Evolutionary conservation across 2,329 filamentous ascomycete species (phyloP).

Genomic region (Monascus ruber): DNA sequence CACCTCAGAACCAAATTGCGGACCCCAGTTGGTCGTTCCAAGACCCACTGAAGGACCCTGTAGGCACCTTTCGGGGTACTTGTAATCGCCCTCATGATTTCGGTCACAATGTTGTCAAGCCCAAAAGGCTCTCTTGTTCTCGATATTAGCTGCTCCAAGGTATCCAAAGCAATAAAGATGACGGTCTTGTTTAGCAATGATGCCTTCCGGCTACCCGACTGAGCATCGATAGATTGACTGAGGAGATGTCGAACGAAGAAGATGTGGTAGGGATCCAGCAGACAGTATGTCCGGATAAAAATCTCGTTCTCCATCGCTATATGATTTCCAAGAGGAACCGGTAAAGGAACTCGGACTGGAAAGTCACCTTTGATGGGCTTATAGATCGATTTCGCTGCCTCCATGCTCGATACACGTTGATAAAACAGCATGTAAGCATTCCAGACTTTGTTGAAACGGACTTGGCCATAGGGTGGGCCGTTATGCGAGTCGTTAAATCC

Average conservation of each 20-base stretch:
- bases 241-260: conserved; percentile 56
- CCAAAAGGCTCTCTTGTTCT: conserved; percentile 58
- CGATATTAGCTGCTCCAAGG: conserved; percentile 65
- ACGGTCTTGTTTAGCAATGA: conserved; percentile 34
- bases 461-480: conserved; percentile 34
- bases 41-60: conserved; percentile 52
- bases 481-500: conserved; percentile 48
- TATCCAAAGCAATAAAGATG: conserved; percentile 38
- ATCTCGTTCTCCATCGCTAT: conserved; percentile 63
- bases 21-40: conserved; percentile 44
- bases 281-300: conserved; percentile 63
- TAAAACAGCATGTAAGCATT: conserved; percentile 99
- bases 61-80: conserved; percentile 46
- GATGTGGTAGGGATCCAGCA: conserved; percentile 63
- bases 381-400: conserved; percentile 41
- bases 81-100: conserved; percentile 41
- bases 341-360: conserved; percentile 38
- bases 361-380: conserved; percentile 35
- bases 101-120: conserved; percentile 44
- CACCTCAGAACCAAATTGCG: conserved; percentile 55
- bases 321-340: conserved; percentile 36
- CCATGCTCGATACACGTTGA: conserved; percentile 61
- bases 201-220: conserved; percentile 39
- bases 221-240: conserved; percentile 41
- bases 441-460: conserved; percentile 54